Percentiles rank a stretch among this genome's conserved stretches.
Conservation (phyloP, 202 grass and related monocot species). For the Miscanthus sacchariflorus region DNA sequence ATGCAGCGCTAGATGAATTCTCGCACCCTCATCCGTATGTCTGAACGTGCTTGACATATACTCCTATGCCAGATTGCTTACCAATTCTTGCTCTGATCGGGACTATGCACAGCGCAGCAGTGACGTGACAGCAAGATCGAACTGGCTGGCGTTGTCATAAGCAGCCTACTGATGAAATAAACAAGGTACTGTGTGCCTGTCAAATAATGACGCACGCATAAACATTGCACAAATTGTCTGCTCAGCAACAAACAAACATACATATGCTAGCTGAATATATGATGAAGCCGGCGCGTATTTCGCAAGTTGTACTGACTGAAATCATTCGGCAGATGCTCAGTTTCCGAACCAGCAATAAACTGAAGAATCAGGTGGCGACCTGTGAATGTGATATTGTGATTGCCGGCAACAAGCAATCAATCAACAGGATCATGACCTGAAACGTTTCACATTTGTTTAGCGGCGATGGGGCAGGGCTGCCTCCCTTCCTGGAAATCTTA, state of each 20-base stretch:
- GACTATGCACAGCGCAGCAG: not conserved
- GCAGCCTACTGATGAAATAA: not conserved
- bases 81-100: not conserved
- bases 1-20: not conserved
- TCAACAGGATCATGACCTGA: not conserved
- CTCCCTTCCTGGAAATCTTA: constrained; percentile 7
- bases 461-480: not conserved
- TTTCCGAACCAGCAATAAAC: not conserved
- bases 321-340: constrained; percentile 11
- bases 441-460: constrained; percentile 13
- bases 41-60: not conserved
- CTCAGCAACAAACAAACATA: not conserved
- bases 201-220: not conserved
- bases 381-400: constrained; percentile 26
- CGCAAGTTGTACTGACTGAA: not conserved
- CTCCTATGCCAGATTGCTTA: not conserved
- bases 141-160: not conserved
- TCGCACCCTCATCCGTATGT: not conserved
- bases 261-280: not conserved
- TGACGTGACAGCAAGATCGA: not conserved
- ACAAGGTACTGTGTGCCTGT: constrained; percentile 12
- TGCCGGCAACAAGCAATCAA: not conserved
- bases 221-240: not conserved
- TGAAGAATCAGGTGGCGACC: not conserved
- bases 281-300: constrained; percentile 5